These are phyloP conservation scores for Artemisia annua DNA, from an alignment of 129 eudicot genomes.

Conservation along the genomic window DNA sequence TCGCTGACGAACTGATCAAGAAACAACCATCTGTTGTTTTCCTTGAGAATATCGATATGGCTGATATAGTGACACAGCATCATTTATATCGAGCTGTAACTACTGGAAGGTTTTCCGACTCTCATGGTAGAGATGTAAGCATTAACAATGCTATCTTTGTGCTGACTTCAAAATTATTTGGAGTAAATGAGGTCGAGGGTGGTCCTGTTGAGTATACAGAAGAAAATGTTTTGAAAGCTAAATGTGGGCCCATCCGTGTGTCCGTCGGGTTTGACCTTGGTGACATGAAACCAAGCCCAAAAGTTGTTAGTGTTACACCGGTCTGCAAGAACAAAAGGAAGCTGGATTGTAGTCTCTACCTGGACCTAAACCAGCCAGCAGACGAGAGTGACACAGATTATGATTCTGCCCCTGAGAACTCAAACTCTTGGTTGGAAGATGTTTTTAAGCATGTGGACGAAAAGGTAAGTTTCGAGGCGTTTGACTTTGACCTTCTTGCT, in stretches of 20 bases:
- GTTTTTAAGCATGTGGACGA: slow-evolving; percentile 43
- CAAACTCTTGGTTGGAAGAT: slow-evolving; percentile 66
- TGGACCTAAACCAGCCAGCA: slow-evolving; percentile 78
- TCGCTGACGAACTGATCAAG: slow-evolving; percentile 69
- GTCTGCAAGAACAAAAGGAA: slow-evolving; percentile 63
- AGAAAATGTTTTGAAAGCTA: too few species aligned
- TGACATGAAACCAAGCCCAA: slow-evolving; percentile 33
- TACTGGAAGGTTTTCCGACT: too few species aligned
- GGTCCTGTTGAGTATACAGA: too few species aligned
- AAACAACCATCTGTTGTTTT: slow-evolving; percentile 65
- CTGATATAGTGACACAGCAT: slow-evolving; percentile 60
- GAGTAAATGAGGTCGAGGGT: too few species aligned
- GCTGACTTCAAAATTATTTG: too few species aligned
- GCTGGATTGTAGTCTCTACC: slow-evolving; percentile 40
- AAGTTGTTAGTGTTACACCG: slow-evolving; percentile 21
- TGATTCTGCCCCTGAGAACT: slow-evolving; percentile 33
- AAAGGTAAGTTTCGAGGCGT: too few species aligned
- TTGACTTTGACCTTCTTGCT: too few species aligned
- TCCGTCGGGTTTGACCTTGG: slow-evolving; percentile 57
- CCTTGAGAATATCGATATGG: slow-evolving; percentile 66
- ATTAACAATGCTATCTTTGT: too few species aligned
- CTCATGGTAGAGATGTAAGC: too few species aligned
- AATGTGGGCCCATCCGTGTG: too few species aligned
- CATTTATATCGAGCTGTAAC: too few species aligned
- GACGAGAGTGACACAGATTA: slow-evolving; percentile 42